Base-by-base conservation (phyloP, 2,329 filamentous ascomycete species). In the Talaromyces sp. region DNA sequence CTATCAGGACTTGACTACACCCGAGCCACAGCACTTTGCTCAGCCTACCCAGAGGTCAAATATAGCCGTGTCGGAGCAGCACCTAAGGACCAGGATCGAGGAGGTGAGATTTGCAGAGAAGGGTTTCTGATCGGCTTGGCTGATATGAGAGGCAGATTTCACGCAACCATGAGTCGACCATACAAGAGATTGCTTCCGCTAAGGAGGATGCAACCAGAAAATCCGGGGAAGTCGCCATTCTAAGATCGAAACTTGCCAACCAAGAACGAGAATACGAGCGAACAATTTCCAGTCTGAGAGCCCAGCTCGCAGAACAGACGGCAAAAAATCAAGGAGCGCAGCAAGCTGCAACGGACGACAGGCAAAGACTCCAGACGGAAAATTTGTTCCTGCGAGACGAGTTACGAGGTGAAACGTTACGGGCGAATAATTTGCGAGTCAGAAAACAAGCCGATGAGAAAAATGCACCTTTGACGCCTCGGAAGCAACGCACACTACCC, bases 321-420 rank as follows among this genome's bases (percentile, higher is more conserved):
- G 78, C 78, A 15, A 83, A 80, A 65, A 80, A 84, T 61, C 81
- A 80, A 65, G 78, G 80, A 30, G 82, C 86, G 63, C 70, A 87
- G 9, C 82, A 87, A 57, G 78, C 78, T 28, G 76, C 80, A 47
- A 77, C 77, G 30, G 81, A 81, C 60, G 82, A 87, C 68, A 77
- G 81, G 51, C 83, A 85, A 67, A 81, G 81, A 70, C 74, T 85
- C 39, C 78, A 81, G 62, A 87, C 83, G 9, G 82, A 85, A 69
- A 85, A 82, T 68, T 76, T 81, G 32, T 88, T 88, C 67, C 72
- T 86, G 28, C 81, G 85, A 69, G 82, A 87, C 66, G 85, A 88
- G 65, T 71, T 86, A 25, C 80, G 78, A 22, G 82, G 86, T 61
- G 84, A 86, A 64, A 73, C 79, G 4, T 78, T 81, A 65, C 77